A percentile compares a stretch with the other conserved stretches of the same genome.
Evolutionary conservation across 2,329 filamentous ascomycete species (phyloP).

Genomic region (Zasmidium angulare): DNA sequence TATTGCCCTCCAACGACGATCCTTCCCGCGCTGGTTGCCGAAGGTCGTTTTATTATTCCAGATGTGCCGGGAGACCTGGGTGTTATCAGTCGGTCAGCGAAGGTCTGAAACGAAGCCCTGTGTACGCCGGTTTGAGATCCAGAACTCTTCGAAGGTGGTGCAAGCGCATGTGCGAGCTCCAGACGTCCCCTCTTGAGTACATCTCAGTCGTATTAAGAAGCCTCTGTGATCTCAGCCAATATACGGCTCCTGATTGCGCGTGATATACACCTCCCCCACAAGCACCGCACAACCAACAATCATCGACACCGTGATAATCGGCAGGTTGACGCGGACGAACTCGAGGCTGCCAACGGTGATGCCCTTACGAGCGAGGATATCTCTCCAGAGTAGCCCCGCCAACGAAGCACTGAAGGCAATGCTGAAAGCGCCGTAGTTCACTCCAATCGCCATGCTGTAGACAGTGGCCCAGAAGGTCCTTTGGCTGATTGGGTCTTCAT

Average conservation of each 20-base stretch:
- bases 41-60: no score
- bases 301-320: constrained; percentile 70
- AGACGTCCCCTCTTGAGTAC: background rate
- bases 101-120: no score
- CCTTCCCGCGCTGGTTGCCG: no score
- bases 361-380: constrained; percentile 67
- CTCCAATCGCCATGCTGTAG: constrained; percentile 71
- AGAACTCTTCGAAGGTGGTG: background rate
- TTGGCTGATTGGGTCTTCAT: constrained; percentile 55
- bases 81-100: no score
- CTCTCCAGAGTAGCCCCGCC: constrained; percentile 70
- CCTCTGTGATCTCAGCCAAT: background rate
- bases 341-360: constrained; percentile 64
- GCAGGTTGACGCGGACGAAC: constrained; percentile 68
- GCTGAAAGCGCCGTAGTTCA: constrained; percentile 75
- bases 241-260: constrained; percentile 45
- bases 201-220: no score
- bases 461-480: constrained; percentile 72
- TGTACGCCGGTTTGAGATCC: no score
- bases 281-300: constrained; percentile 61
- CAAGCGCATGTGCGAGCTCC: background rate
- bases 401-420: constrained; percentile 70
- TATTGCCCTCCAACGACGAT: no score
- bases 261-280: constrained; percentile 64
- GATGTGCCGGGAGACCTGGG: no score